A percentile compares a stretch with the other conserved stretches of the same genome.
These are phyloP conservation scores for Sphagnum fallax DNA, from an alignment of 228 moss, liverwort and hornwort genomes.

Conservation along the genomic window DNA sequence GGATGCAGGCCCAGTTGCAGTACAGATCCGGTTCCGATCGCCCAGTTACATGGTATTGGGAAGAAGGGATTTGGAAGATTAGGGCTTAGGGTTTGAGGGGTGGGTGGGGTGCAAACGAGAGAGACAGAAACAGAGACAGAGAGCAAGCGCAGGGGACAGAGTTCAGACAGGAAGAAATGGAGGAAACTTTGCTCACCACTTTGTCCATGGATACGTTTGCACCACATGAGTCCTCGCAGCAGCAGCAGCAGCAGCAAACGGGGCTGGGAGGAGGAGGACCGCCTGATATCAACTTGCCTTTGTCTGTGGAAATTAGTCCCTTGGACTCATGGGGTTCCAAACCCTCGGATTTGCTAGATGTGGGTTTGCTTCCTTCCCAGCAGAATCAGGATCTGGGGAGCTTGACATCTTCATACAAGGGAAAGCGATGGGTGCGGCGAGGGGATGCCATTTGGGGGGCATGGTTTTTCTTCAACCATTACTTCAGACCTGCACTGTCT, in stretches of 20 bases:
- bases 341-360: slow-evolving; percentile 41
- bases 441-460: slow-evolving; percentile 88
- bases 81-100: slow-evolving; percentile 14
- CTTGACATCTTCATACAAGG: slow-evolving; percentile 52
- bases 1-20: not conserved
- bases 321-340: slow-evolving; percentile 46
- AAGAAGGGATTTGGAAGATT: slow-evolving; percentile 25
- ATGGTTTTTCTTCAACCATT: slow-evolving; percentile 84
- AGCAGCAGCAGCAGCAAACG: slow-evolving; percentile 17
- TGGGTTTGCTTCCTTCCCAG: slow-evolving; percentile 41
- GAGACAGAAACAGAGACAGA: not conserved
- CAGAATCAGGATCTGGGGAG: slow-evolving; percentile 44
- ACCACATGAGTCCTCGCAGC: slow-evolving; percentile 47
- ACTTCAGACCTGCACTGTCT: slow-evolving; percentile 68
- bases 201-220: slow-evolving; percentile 77
- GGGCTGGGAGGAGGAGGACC: slow-evolving; percentile 32
- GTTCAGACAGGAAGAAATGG: not conserved
- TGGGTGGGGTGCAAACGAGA: slow-evolving; percentile 10
- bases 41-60: not conserved
- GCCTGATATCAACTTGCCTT: slow-evolving; percentile 70
- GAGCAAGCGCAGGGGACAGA: not conserved
- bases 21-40: not conserved
- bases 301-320: slow-evolving; percentile 54
- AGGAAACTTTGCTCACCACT: slow-evolving; percentile 24
- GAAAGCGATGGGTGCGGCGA: slow-evolving; percentile 69